Evolutionary conservation across 164 flowering plant genomes (phyloP).

Genomic region (Chimonanthus praecox): DNA sequence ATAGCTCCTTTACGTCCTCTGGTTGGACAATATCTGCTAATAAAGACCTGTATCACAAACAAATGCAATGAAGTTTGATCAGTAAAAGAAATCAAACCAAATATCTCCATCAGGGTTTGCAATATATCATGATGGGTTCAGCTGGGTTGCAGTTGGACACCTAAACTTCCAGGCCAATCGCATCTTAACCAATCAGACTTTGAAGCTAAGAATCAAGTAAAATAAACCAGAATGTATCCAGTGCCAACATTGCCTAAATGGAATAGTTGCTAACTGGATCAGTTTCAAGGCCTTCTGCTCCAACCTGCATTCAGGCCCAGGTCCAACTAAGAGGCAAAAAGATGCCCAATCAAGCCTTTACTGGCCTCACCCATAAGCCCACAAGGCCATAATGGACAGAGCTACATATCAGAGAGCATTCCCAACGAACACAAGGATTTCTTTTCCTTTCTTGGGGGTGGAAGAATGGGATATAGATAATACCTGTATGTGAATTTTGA

Average conservation of each 20-base stretch:
- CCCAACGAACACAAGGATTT: not conserved
- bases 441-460: not conserved
- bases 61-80: not conserved
- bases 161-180: too few species aligned
- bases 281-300: not conserved
- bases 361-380: not conserved
- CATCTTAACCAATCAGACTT: too few species aligned
- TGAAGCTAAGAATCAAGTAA: too few species aligned
- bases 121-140: too few species aligned
- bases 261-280: not conserved
- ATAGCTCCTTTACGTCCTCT: slow-evolving; percentile 72
- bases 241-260: too few species aligned
- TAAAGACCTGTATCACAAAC: slow-evolving; percentile 52
- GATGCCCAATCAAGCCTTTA: not conserved
- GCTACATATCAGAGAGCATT: not conserved
- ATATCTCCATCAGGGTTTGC: too few species aligned
- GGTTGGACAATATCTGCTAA: slow-evolving; percentile 85
- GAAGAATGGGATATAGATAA: not conserved
- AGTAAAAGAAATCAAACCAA: not conserved
- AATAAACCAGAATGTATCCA: too few species aligned
- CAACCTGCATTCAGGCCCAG: not conserved
- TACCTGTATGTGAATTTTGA: slow-evolving; percentile 87
- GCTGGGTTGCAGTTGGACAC: too few species aligned
- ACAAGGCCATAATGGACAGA: not conserved
- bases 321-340: not conserved